Base-by-base conservation (phyloP, 2,329 filamentous ascomycete species). In the Zymoseptoria ardabiliae region DNA sequence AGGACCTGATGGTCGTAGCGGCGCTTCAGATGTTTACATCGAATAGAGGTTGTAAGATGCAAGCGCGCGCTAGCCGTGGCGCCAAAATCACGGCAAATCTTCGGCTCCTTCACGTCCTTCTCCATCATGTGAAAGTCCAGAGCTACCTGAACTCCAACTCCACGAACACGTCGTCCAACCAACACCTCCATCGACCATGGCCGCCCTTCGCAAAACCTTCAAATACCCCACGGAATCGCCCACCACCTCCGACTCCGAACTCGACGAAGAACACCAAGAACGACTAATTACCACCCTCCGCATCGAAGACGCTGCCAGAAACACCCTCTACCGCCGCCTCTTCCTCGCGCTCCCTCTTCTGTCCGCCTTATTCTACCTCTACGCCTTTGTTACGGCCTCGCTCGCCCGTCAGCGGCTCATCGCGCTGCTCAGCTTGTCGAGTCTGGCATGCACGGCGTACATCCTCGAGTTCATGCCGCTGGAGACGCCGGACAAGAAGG, bases 191-290 rank as follows among this genome's bases (percentile, higher is more conserved):
- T 28, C 25, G 25, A 59, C 7, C 54, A 81, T 81, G 79, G 22
- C 54, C 48, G 76, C 78, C 58, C 78, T 94, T 51, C 86, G 91
- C 69, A 87, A 83, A 68, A 87, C 89, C 8, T 94, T 95, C 75
- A 83, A 82, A 61, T 94, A 93, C 75, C 88, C 88, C 4, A 75
- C 78, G 58, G 85, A 88, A 68, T 45, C 35, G 2, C 79, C 81
- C 53, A 79, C 83, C 48, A 76, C 77, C 51, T 78, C 82, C 41
- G 79, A 81, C 71, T 28, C 81, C 59, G 64, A 66, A 23, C 61
- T 94, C 61, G 90, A 94, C 71, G 89, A 92, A 74, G 82, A 92
- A 81, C 68, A 75, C 82, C 87, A 90, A 77, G 86, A 89, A 68
- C 70, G 75, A 54, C 77, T 89, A 9, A 90, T 90, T 67, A 67